Conservation (phyloP, 768 basidiomycete species). For the Tremella mesenterica region DNA sequence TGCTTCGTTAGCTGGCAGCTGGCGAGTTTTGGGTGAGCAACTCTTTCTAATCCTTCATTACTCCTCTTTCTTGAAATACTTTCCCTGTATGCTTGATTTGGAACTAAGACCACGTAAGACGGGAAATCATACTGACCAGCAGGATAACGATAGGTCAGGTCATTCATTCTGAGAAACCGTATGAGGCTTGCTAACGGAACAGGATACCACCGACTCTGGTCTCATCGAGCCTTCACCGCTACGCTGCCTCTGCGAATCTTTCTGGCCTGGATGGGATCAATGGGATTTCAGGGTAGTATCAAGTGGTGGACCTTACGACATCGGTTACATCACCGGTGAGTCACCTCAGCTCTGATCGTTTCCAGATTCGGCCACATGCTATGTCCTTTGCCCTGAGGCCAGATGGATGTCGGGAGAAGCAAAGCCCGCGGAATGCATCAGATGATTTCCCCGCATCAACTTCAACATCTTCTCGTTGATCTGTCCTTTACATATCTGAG, state of each 20-base stretch:
- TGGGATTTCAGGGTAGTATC: conserved; percentile 71
- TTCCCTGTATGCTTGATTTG: no score
- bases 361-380: background rate
- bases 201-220: conserved; percentile 72
- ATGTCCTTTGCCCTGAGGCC: no score
- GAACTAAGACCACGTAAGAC: no score
- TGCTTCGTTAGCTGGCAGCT: conserved; percentile 60
- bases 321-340: conserved; percentile 58
- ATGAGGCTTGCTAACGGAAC: conserved; percentile 27
- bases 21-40: conserved; percentile 59
- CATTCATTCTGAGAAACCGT: background rate
- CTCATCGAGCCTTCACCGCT: conserved; percentile 63
- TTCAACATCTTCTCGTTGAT: no score
- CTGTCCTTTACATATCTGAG: no score
- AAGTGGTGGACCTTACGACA: conserved; percentile 63
- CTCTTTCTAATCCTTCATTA: background rate
- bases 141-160: conserved; percentile 52
- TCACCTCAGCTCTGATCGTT: background rate
- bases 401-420: no score
- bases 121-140: conserved; percentile 4
- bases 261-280: conserved; percentile 60
- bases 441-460: no score
- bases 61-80: no score
- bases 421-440: no score
- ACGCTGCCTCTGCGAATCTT: conserved; percentile 52